Base-by-base conservation (phyloP, 768 basidiomycete species). In the Jaapia argillacea region DNA sequence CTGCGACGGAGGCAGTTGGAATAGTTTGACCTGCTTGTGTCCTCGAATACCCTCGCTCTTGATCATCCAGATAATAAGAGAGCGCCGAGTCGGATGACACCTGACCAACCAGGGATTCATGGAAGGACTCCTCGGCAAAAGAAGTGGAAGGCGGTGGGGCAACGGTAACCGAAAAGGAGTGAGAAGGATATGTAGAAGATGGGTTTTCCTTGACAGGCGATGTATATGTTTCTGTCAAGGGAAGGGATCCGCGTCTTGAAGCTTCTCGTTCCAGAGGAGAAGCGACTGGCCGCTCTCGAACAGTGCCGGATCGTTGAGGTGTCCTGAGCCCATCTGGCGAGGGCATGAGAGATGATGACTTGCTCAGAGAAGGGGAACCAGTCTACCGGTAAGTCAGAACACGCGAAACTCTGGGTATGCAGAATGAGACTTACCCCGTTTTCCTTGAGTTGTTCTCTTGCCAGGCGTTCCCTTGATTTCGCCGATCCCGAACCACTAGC, bases 401-500 rank as follows among this genome's bases (percentile, higher is more conserved):
- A 33, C 10, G 10, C 28, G 28, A 33, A 33, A 33, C 10, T 33
- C 28, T 10, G 28, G 10, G 16, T 33, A 33, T 33, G 16, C 28
- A 10, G 10, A 16, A 33, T 33, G 16, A 33, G 10, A 33, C 28
- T 33, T 16, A 33, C 28, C 28, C 28, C 16, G 16, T 33, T 33
- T 10, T 33, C 28, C 16, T 33, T 33, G 28, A 10, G 28, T 16
- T 33, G 28, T 16, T 33, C 28, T 16, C 16, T 16, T 16, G 10
- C 10, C 10, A 33, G 10, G 16, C 28, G 28, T 16, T 33, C 28
- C 28, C 16, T 33, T 16, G 16, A 33, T 10, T 10, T 33, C 28
- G 28, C 28, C 28, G 28, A 33, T 33, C 16, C 28, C 28, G 28
- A 33, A 33, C 10, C 16, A 33, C 28, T 50, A 42, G 43, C 56